Evolutionary conservation across 768 basidiomycete genomes (phyloP).

Genomic region (Lyophyllum atratum): DNA sequence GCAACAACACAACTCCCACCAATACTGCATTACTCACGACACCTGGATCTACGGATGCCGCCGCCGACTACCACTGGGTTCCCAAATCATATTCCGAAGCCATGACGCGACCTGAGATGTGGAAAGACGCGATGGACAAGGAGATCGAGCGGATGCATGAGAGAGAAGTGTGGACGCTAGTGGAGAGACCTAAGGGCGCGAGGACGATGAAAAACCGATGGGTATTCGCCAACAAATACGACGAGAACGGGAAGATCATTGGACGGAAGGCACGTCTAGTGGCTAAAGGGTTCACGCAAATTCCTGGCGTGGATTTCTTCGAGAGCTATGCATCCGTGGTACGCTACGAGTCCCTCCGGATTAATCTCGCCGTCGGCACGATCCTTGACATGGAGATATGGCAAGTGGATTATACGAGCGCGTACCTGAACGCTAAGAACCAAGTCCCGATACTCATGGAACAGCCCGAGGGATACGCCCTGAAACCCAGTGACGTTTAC

Average conservation of each 20-base stretch:
- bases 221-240: slow-evolving; percentile 30
- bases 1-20: not conserved
- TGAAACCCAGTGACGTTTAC: not conserved
- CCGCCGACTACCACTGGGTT: not conserved
- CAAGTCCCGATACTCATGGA: not conserved
- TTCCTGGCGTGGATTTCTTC: slow-evolving; percentile 31
- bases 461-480: not conserved
- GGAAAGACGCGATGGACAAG: slow-evolving; percentile 17
- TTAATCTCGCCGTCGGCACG: slow-evolving; percentile 29
- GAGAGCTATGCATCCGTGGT: slow-evolving; percentile 19
- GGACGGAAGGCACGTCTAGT: slow-evolving; percentile 28
- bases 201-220: slow-evolving; percentile 18
- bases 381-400: slow-evolving; percentile 26
- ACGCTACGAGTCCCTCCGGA: slow-evolving; percentile 5
- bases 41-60: not conserved
- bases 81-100: slow-evolving; percentile 14
- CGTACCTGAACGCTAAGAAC: slow-evolving; percentile 26
- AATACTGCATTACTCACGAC: not conserved
- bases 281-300: slow-evolving; percentile 30
- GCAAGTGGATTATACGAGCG: slow-evolving; percentile 31
- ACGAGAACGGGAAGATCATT: slow-evolving; percentile 25
- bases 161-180: slow-evolving; percentile 22
- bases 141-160: slow-evolving; percentile 15
- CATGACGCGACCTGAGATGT: slow-evolving; percentile 15
- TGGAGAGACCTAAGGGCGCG: slow-evolving; percentile 16